These are phyloP conservation scores for Triglochin maritima DNA, from an alignment of 106 monocot genomes.

Conservation along the genomic window DNA sequence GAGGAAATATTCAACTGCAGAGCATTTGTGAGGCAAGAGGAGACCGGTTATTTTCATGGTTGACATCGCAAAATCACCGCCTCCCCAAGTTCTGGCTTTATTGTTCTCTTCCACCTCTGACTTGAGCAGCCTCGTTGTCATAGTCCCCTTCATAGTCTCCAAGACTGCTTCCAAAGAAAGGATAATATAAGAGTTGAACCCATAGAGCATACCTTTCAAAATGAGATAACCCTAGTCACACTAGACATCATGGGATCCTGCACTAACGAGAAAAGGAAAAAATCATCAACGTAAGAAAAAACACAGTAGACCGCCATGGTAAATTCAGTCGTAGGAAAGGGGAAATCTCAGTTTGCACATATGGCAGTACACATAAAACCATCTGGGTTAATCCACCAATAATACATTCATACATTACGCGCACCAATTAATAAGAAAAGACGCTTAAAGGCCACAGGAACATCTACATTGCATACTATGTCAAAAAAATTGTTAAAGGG, in stretches of 20 bases:
- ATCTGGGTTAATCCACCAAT: too few relatives aligned
- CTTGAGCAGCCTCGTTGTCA: constrained; percentile 49
- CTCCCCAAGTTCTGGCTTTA: constrained; percentile 71
- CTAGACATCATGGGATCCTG: constrained; percentile 93
- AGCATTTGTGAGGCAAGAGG: constrained; percentile 76
- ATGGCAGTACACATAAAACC: too few relatives aligned
- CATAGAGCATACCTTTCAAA: constrained; percentile 97
- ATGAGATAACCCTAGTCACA: constrained; percentile 88
- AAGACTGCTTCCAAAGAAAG: constrained; percentile 69
- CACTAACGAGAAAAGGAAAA: constrained; percentile 6
- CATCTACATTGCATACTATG: too few relatives aligned
- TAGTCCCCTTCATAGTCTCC: constrained; percentile 75
- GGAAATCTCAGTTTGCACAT: too few relatives aligned
- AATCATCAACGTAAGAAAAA: too few relatives aligned
- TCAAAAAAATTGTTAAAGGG: too few relatives aligned
- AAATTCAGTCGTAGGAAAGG: too few relatives aligned
- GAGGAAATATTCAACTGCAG: constrained; percentile 90
- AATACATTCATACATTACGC: too few relatives aligned
- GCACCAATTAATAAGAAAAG: too few relatives aligned
- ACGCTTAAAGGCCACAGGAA: too few relatives aligned
- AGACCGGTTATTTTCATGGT: constrained; percentile 89
- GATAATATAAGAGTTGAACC: constrained; percentile 96
- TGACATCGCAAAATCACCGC: constrained; percentile 85
- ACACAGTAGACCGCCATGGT: too few relatives aligned
- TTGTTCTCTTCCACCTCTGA: constrained; percentile 40